Conservation (phyloP, 805 yeast genomes). For the Naumovozyma dairenensis region DNA sequence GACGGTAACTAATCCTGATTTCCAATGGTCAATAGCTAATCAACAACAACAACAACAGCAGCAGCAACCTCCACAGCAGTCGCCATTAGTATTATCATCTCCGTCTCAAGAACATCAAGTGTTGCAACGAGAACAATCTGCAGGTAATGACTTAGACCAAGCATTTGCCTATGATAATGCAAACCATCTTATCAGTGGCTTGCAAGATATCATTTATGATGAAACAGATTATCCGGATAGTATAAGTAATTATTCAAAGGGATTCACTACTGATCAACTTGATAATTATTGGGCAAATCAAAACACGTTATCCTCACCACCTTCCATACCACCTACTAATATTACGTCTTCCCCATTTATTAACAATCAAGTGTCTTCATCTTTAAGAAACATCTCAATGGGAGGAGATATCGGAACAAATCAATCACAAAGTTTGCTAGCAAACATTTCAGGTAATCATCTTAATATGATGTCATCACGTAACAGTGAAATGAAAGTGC, state of each 20-base stretch:
- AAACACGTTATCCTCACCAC: not conserved
- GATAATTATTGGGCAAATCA: slow-evolving; percentile 27
- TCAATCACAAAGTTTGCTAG: too few species aligned
- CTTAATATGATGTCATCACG: not conserved
- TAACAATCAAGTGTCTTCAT: not conserved
- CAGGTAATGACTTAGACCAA: slow-evolving; percentile 11
- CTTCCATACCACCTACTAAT: slow-evolving; percentile 1
- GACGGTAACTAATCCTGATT: slow-evolving; percentile 7
- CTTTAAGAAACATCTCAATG: not conserved
- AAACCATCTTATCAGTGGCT: slow-evolving; percentile 24
- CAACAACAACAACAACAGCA: slow-evolving; percentile 5
- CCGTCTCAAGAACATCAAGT: not conserved
- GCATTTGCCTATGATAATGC: slow-evolving; percentile 24
- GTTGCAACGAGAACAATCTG: not conserved
- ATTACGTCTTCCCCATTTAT: slow-evolving; percentile 1
- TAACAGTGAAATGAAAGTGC: too few species aligned
- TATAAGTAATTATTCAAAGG: slow-evolving; percentile 24
- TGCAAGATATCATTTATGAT: slow-evolving; percentile 26
- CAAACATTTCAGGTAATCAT: too few species aligned
- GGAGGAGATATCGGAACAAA: too few species aligned
- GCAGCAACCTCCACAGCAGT: slow-evolving; percentile 3
- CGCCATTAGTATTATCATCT: too few species aligned
- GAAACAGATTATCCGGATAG: slow-evolving; percentile 24
- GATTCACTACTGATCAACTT: slow-evolving; percentile 29
- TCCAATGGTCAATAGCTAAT: not conserved